Conservation (phyloP, 2,329 filamentous ascomycete species). For the Xylaria hypoxylon region DNA sequence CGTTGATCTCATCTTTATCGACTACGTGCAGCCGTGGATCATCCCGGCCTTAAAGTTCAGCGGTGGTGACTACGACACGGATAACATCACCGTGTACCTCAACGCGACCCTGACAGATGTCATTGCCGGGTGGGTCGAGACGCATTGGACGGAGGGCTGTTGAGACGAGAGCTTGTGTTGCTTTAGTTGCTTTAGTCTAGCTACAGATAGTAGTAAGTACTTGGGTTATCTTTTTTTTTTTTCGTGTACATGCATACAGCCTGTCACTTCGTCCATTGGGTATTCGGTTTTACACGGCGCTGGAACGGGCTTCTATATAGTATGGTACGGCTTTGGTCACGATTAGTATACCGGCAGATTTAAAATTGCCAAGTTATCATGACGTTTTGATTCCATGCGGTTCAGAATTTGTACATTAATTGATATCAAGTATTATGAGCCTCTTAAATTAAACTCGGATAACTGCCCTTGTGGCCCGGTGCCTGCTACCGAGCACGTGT, state of each 20-base stretch:
- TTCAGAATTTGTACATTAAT: neutral
- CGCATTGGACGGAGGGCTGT: constrained; percentile 67
- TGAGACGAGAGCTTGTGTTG: constrained; percentile 42
- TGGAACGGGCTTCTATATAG: constrained; percentile 1
- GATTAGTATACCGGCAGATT: neutral
- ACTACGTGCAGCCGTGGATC: constrained; percentile 89
- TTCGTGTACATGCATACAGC: neutral
- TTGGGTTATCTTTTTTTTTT: neutral
- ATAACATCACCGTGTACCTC: constrained; percentile 64
- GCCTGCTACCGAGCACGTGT: neutral
- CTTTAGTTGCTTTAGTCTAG: neutral
- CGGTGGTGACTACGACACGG: constrained; percentile 62
- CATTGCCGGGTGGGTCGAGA: constrained; percentile 67
- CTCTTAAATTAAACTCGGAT: neutral
- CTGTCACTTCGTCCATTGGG: neutral
- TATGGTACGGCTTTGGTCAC: neutral
- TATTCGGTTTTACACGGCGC: neutral
- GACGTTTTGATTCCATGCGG: neutral
- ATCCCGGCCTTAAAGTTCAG: constrained; percentile 76
- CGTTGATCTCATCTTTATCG: constrained; percentile 90
- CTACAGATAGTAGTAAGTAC: neutral
- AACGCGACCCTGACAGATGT: constrained; percentile 67
- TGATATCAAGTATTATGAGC: neutral
- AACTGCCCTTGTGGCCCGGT: neutral
- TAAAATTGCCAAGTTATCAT: neutral